Evolutionary conservation across 139 green algal species (phyloP).

Genomic region (Gonium pectorale): DNA sequence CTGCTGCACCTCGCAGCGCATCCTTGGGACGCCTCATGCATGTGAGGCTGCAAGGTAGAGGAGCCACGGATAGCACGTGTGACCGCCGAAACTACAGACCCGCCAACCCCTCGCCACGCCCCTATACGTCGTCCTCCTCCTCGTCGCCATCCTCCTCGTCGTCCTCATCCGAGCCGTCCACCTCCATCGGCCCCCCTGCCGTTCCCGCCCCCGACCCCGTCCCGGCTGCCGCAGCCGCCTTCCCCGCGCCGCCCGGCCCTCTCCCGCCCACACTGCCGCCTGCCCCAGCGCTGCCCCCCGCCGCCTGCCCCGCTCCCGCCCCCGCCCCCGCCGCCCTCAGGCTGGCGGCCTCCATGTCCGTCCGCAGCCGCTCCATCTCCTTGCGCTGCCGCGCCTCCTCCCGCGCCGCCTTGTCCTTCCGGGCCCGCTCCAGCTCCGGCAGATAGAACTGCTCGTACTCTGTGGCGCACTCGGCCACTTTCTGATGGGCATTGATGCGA

Average conservation of each 20-base stretch:
- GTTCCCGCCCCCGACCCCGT: not conserved
- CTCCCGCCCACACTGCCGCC: not conserved
- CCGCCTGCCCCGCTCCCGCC: not conserved
- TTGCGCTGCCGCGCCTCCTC: conserved; percentile 62
- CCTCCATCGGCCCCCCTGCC: not conserved
- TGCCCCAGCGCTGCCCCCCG: not conserved
- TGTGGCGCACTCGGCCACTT: conserved; percentile 60
- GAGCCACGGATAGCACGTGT: too few relatives aligned
- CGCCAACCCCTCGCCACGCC: too few relatives aligned
- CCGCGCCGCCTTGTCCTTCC: conserved; percentile 50
- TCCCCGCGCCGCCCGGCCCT: not conserved
- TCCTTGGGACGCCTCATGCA: too few relatives aligned
- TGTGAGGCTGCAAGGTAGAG: too few relatives aligned
- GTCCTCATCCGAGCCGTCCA: not conserved
- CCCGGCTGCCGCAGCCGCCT: too few relatives aligned
- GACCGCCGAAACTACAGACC: too few relatives aligned
- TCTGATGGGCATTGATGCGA: conserved; percentile 6
- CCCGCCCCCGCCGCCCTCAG: not conserved
- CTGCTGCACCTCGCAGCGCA: too few relatives aligned
- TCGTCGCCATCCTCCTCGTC: not conserved
- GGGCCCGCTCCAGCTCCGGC: conserved; percentile 67
- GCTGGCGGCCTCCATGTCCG: conserved; percentile 55
- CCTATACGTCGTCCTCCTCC: not conserved
- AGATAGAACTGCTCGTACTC: conserved; percentile 87
- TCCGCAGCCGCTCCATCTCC: conserved; percentile 69